These are phyloP conservation scores for Ophiostoma novo-ulmi DNA, from an alignment of 2,329 filamentous ascomycete species.

Conservation along the genomic window DNA sequence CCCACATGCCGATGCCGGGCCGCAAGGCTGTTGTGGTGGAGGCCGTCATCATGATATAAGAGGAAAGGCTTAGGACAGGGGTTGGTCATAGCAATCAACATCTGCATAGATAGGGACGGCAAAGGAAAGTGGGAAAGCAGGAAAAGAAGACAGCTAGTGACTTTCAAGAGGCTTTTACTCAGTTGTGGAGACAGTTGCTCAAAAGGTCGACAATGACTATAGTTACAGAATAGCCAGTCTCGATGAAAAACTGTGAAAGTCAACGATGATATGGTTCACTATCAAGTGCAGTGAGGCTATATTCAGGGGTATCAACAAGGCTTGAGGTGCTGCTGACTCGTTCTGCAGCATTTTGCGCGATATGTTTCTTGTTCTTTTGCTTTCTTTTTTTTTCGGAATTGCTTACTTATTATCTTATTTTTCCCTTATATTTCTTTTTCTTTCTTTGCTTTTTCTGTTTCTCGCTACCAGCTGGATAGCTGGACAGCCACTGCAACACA, in stretches of 20 bases:
- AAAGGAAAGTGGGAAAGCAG: not conserved
- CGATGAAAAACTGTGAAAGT: not conserved
- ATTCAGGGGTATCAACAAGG: not conserved
- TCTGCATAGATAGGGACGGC: not conserved
- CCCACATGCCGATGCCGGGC: constrained; percentile 4
- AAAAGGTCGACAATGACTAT: not conserved
- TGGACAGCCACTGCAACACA: not conserved
- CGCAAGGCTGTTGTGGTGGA: not conserved
- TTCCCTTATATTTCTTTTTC: not conserved
- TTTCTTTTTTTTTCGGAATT: not conserved
- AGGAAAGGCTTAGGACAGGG: not conserved
- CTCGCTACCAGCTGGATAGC: not conserved
- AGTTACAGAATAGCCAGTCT: not conserved
- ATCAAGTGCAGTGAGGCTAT: not conserved
- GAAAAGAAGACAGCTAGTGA: not conserved
- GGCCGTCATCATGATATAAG: not conserved
- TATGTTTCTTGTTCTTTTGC: not conserved
- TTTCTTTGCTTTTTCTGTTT: not conserved
- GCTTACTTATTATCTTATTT: not conserved
- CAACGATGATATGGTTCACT: not conserved
- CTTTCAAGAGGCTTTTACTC: no score
- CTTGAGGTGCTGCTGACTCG: not conserved
- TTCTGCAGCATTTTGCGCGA: not conserved
- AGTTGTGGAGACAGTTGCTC: not conserved
- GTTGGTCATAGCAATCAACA: not conserved